These are phyloP conservation scores for Hericium rajendrae DNA, from an alignment of 768 basidiomycete genomes.

Conservation along the genomic window DNA sequence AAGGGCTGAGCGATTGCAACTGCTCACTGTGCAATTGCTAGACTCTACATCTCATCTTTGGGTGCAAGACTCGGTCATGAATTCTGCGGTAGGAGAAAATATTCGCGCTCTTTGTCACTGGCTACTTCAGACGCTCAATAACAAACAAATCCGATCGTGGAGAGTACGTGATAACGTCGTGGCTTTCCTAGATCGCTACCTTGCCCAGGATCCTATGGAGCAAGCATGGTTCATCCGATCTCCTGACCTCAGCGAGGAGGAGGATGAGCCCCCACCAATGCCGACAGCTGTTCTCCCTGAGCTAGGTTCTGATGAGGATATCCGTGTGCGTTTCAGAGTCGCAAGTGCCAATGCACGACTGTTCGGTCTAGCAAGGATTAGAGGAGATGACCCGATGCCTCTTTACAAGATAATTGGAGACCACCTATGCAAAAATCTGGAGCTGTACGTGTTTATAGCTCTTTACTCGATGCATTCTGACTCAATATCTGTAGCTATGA, in stretches of 20 bases:
- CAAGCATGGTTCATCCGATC: constrained; percentile 32
- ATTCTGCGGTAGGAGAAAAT: constrained; percentile 28
- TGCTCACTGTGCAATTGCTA: constrained; percentile 51
- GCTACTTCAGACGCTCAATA: constrained; percentile 36
- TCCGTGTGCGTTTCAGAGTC: constrained; percentile 74
- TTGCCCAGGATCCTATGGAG: constrained; percentile 47
- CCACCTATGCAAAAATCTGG: constrained; percentile 34
- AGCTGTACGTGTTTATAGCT: constrained; percentile 33
- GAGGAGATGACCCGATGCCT: constrained; percentile 20
- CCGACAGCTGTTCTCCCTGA: constrained; percentile 41
- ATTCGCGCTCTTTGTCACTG: constrained; percentile 43
- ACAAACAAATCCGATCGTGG: constrained; percentile 48
- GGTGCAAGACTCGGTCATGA: constrained; percentile 25
- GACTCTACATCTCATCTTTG: constrained; percentile 56
- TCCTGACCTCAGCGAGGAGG: neutral
- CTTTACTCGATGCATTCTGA: neutral
- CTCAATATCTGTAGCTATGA: constrained; percentile 35
- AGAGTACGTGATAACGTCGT: constrained; percentile 52
- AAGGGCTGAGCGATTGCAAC: constrained; percentile 41
- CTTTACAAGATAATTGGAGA: constrained; percentile 42
- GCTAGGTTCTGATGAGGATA: constrained; percentile 61
- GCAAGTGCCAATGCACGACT: constrained; percentile 50
- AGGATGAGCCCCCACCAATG: constrained; percentile 3
- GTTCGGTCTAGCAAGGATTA: constrained; percentile 39
- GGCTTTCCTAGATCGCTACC: constrained; percentile 57